phyloP scores from a whole-genome alignment of 1,284 basidiomycete genomes.

The Pulchroboletus neoregius region DNA sequence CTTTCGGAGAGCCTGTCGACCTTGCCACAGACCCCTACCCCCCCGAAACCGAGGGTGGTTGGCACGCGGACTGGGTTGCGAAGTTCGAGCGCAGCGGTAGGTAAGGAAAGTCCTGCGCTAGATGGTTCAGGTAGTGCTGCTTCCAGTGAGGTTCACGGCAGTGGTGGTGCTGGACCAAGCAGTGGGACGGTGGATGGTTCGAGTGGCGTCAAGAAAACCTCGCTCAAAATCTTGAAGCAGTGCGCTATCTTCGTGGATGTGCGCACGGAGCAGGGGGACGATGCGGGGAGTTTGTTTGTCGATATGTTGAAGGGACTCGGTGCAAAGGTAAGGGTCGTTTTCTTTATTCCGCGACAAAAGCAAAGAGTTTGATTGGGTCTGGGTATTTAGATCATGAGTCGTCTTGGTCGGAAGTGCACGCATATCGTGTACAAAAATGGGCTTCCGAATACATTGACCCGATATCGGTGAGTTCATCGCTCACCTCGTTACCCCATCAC shows the following conservation, averaged over 20 bases:
- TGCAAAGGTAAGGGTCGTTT: conserved; percentile 61
- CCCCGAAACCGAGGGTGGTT: conserved; percentile 35
- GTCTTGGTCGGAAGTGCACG: conserved; percentile 76
- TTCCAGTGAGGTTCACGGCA: conserved; percentile 12
- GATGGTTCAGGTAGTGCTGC: conserved; percentile 20
- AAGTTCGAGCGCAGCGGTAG: conserved; percentile 33
- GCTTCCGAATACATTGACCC: conserved; percentile 68
- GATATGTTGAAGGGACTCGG: conserved; percentile 82
- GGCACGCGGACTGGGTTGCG: conserved; percentile 35
- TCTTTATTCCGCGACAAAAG: background rate
- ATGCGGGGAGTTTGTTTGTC: conserved; percentile 78
- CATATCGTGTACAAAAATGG: conserved; percentile 93
- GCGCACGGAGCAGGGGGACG: conserved; percentile 79
- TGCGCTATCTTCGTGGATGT: conserved; percentile 91
- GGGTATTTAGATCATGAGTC: conserved; percentile 47
- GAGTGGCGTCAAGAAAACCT: conserved; percentile 19
- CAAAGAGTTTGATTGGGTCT: conserved; percentile 3
- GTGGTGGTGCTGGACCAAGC: conserved; percentile 19
- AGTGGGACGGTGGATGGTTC: conserved; percentile 21
- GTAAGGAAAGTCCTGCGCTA: conserved; percentile 33
- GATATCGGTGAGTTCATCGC: conserved; percentile 53
- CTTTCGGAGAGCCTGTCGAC: conserved; percentile 53
- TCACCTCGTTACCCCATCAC: background rate
- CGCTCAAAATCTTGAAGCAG: conserved; percentile 57
- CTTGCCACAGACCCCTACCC: conserved; percentile 40